phyloP scores from a whole-genome alignment of 495 filamentous ascomycete species.

The Trichocladium uniseriatum region DNA sequence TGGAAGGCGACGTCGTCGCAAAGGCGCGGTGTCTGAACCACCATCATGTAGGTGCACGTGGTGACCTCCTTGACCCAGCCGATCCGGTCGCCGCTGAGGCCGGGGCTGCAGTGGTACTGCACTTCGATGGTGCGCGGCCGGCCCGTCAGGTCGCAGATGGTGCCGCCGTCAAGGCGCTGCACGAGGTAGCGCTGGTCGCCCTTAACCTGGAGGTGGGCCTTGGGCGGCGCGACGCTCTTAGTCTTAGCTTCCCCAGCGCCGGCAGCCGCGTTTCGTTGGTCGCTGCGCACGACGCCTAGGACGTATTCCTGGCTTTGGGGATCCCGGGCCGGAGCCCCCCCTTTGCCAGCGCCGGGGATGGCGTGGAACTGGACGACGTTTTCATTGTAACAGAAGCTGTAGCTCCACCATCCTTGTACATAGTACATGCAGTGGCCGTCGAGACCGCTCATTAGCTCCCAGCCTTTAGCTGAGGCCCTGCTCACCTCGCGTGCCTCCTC shows the following conservation, averaged over 20 bases:
- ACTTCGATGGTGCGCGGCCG: conserved; percentile 78
- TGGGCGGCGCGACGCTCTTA: conserved; percentile 34
- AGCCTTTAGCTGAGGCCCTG: conserved; percentile 72
- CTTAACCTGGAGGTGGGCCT: conserved; percentile 65
- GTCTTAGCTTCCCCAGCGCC: conserved; percentile 2
- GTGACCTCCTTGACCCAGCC: conserved; percentile 91
- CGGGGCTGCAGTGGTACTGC: conserved; percentile 85
- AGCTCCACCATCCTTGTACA: conserved; percentile 92
- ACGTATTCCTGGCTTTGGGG: conserved; percentile 67
- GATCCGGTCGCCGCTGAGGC: conserved; percentile 65
- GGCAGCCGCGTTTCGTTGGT: conserved; percentile 24
- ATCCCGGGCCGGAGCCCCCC: conserved; percentile 65
- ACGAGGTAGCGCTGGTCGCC: conserved; percentile 86
- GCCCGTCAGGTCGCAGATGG: conserved; percentile 85
- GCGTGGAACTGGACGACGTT: conserved; percentile 91
- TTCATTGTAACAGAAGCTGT: conserved; percentile 86
- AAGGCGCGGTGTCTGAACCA: conserved; percentile 84
- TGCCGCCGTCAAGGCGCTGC: conserved; percentile 76
- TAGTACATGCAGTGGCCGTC: conserved; percentile 86
- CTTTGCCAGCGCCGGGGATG: conserved; percentile 51
- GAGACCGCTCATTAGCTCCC: conserved; percentile 82
- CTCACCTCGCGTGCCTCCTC: conserved; percentile 80
- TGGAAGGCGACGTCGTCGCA: conserved; percentile 90
- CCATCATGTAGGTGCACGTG: conserved; percentile 91
- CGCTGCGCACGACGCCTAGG: conserved; percentile 48